Evolutionary conservation across 257 asterid genomes (phyloP).

Genomic region (Lithospermum erythrorhizon): DNA sequence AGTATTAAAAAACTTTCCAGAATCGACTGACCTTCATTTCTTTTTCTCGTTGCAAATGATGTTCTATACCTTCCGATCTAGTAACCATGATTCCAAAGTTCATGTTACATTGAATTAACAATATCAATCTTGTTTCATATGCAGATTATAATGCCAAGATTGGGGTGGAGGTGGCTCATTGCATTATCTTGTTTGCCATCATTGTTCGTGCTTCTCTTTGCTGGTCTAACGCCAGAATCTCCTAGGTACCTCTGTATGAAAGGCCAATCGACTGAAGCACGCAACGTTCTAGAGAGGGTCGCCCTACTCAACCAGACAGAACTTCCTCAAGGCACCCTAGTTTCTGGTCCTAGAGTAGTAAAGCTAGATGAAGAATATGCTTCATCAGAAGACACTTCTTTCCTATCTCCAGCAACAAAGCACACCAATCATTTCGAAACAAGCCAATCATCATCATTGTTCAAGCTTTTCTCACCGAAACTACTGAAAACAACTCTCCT

Average conservation of each 20-base stretch:
- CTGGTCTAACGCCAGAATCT: constrained; percentile 21
- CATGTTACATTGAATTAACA: background rate
- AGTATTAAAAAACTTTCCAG: too few relatives aligned
- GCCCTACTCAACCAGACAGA: constrained; percentile 16
- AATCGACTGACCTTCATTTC: too few relatives aligned
- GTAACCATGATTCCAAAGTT: background rate
- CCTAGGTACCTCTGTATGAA: constrained; percentile 24
- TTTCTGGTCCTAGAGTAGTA: constrained; percentile 13
- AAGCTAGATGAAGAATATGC: constrained; percentile 12
- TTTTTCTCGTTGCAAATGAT: background rate
- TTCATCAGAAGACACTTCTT: constrained; percentile 5
- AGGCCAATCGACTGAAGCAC: constrained; percentile 17
- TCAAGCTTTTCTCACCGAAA: constrained; percentile 17
- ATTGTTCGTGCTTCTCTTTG: constrained; percentile 14
- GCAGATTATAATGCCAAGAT: constrained; percentile 32
- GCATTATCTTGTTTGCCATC: constrained; percentile 23
- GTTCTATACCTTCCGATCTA: background rate
- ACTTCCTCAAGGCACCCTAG: constrained; percentile 16
- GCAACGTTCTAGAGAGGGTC: constrained; percentile 13
- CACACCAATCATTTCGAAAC: background rate
- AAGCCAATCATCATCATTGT: constrained; percentile 1
- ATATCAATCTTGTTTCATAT: background rate
- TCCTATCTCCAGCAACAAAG: constrained; percentile 10
- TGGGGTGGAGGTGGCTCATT: constrained; percentile 38
- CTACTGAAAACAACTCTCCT: constrained; percentile 22